These are phyloP conservation scores for Penicillium taxi DNA, from an alignment of 495 filamentous ascomycete species.

Conservation along the genomic window DNA sequence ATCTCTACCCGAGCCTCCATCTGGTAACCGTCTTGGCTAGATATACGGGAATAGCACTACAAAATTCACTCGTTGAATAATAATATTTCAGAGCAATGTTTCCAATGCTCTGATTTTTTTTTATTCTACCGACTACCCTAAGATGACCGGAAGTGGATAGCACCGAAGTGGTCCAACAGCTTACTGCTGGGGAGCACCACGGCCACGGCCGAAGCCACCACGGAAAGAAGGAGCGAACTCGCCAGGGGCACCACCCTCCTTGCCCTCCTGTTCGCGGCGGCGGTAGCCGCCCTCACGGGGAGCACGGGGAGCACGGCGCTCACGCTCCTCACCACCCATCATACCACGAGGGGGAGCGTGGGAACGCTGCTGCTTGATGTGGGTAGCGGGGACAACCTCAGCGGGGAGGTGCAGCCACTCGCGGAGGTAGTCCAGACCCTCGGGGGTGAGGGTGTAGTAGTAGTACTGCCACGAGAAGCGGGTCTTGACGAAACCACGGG, in stretches of 20 bases:
- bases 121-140: conserved; percentile 18
- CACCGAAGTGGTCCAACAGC: conserved; percentile 21
- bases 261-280: conserved; percentile 78
- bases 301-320: conserved; percentile 71
- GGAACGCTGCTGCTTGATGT: conserved; percentile 99
- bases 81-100: no score
- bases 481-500: conserved; percentile 96
- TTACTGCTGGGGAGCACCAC: conserved; percentile 65
- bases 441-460: conserved; percentile 99
- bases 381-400: conserved; percentile 97
- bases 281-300: conserved; percentile 92
- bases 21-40: no score
- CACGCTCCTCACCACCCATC: conserved; percentile 87
- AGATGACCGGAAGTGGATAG: conserved; percentile 32
- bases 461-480: conserved; percentile 99
- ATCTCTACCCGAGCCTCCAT: not conserved
- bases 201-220: conserved; percentile 89
- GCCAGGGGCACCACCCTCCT: conserved; percentile 92
- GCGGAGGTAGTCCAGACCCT: conserved; percentile 99
- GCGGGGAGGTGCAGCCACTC: conserved; percentile 99
- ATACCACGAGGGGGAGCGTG: conserved; percentile 97
- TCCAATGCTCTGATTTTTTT: no score
- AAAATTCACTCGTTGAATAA: no score
- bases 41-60: no score
- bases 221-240: conserved; percentile 95